Base-by-base conservation (phyloP, 495 filamentous ascomycete species). In the Terfezia claveryi region DNA sequence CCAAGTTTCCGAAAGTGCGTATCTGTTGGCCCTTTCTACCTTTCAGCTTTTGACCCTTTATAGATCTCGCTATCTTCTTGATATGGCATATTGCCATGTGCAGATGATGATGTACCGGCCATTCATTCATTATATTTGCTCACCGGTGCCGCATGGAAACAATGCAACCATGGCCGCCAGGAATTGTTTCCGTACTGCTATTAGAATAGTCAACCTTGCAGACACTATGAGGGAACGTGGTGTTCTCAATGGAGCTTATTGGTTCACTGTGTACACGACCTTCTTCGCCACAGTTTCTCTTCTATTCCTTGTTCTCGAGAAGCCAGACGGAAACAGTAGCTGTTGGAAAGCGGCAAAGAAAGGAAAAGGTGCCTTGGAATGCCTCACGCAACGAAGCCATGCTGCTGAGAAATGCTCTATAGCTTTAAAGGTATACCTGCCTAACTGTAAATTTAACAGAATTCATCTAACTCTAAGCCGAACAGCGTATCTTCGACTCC, bases 41-140 rank as follows among this genome's bases (percentile, higher is more conserved):
- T 32, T 32, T 32, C 27, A 32, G 4, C 27, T 32, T 32, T 2
- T 32, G 27, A 32, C 27, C n/a, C 27, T 36, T 52, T 36, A n/a
- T 58, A 93, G 87, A 56, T 75, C 87, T 52, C 87, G 88, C 58
- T 88, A 93, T 62, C 72, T 94, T 17, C 73, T 98, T 2, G 78
- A 87, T 49, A 83, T 95, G 64, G 80, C 82, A 37, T 94, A 83
- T 66, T 84, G 83, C 14, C 87, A 95, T 62, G 85, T 91, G 14
- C 86, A 96, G 66, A 83, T 95, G 76, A 81, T 95, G 66, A 79
- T 96, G 55, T 96, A 96, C 63, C 77, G 91, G 9, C 91, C 91
- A 0, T 98, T 96, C 62, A 71, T 96, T 27, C 91, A 98, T 68
- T 96, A 95, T 61, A 83, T 92, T 51, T 87, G 82, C 89, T 63